These are phyloP conservation scores for Botrytis cinerea DNA, from an alignment of 2,329 filamentous ascomycete genomes.

Conservation along the genomic window DNA sequence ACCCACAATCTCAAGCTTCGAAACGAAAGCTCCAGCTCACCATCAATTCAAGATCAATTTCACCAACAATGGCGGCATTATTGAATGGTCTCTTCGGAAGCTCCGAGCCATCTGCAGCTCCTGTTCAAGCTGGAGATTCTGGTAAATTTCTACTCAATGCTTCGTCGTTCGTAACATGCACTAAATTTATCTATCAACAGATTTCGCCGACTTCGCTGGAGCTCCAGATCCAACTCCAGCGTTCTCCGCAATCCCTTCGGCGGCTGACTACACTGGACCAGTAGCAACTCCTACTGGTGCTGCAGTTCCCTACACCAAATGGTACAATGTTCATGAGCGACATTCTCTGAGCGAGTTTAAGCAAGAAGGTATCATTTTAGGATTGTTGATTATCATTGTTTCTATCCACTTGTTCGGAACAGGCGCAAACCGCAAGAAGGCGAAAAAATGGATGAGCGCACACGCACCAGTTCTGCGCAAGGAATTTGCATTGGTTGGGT, in stretches of 20 bases:
- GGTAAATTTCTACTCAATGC: constrained; percentile 49
- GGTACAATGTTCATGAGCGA: constrained; percentile 97
- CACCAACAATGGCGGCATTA: constrained; percentile 39
- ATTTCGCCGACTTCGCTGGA: constrained; percentile 91
- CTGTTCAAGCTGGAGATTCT: constrained; percentile 57
- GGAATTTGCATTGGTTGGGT: constrained; percentile 89
- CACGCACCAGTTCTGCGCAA: constrained; percentile 70
- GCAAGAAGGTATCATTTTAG: constrained; percentile 80
- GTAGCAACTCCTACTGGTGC: constrained; percentile 50
- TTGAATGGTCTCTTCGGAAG: constrained; percentile 66
- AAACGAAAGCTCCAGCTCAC: constrained; percentile 27
- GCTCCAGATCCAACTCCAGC: constrained; percentile 66
- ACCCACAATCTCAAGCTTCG: constrained; percentile 16
- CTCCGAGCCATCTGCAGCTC: constrained; percentile 59
- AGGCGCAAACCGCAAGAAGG: constrained; percentile 75
- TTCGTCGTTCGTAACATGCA: not conserved
- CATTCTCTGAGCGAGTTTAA: constrained; percentile 81
- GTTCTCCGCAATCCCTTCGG: constrained; percentile 47
- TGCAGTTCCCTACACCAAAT: constrained; percentile 77
- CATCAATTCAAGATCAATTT: constrained; percentile 19
- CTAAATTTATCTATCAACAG: constrained; percentile 50
- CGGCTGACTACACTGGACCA: constrained; percentile 51
- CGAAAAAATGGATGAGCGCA: constrained; percentile 75
- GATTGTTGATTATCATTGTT: constrained; percentile 72
- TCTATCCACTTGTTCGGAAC: constrained; percentile 80